A percentile compares a stretch with the other conserved stretches of the same genome.
Evolutionary conservation across 1,284 basidiomycete genomes (phyloP).

Genomic region (Kwoniella shivajii): DNA sequence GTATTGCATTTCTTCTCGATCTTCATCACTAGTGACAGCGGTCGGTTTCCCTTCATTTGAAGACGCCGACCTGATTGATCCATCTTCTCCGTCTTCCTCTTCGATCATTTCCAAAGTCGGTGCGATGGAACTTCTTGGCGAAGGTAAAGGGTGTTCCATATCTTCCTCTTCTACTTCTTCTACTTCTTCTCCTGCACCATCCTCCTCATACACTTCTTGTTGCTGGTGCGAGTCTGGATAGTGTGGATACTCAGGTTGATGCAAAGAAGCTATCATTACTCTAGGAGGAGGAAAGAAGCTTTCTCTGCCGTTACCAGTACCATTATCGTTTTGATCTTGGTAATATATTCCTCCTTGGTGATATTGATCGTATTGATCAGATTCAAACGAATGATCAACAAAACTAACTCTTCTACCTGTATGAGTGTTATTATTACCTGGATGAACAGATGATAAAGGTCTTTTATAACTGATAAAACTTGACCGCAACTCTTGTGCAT

Average conservation of each 20-base stretch:
- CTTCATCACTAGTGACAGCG: too few relatives aligned
- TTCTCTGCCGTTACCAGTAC: neutral
- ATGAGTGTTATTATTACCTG: neutral
- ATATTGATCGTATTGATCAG: neutral
- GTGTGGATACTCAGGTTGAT: neutral
- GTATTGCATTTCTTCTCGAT: too few relatives aligned
- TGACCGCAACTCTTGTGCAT: neutral
- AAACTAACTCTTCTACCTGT: slow-evolving; percentile 22
- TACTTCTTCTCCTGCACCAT: neutral
- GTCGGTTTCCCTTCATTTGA: too few relatives aligned
- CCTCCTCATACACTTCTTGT: too few relatives aligned
- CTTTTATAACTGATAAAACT: slow-evolving; percentile 8
- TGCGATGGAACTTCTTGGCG: slow-evolving; percentile 9
- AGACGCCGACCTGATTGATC: neutral
- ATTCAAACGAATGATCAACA: slow-evolving; percentile 6
- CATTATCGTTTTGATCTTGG: neutral
- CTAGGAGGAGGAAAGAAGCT: slow-evolving; percentile 6
- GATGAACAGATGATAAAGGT: neutral
- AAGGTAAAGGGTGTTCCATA: neutral
- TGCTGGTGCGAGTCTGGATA: too few relatives aligned
- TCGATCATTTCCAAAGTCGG: slow-evolving; percentile 17
- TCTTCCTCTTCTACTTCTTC: slow-evolving; percentile 3
- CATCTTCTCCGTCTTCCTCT: slow-evolving; percentile 11
- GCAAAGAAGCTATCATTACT: slow-evolving; percentile 11
- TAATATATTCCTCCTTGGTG: neutral